phyloP scores from a whole-genome alignment of 495 filamentous ascomycete genomes.

The Bacidia gigantensis region DNA sequence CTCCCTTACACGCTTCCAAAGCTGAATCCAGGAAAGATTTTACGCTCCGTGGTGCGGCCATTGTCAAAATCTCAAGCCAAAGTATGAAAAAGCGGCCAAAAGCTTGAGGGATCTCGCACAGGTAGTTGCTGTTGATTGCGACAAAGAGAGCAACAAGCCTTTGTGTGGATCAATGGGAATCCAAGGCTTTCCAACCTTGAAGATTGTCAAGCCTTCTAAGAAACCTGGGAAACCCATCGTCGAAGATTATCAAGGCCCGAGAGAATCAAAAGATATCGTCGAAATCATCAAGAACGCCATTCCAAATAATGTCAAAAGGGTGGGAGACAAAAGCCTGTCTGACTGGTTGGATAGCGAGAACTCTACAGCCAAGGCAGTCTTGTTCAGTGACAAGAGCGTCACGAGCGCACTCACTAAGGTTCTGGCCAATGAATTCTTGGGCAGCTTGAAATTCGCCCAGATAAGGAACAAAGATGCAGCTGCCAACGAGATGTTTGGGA shows the following conservation, averaged over 20 bases:
- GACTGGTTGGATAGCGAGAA: conserved; percentile 60
- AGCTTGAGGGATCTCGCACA: conserved; percentile 81
- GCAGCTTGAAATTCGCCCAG: conserved; percentile 67
- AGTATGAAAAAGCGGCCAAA: conserved; percentile 87
- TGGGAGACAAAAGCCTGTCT: conserved; percentile 68
- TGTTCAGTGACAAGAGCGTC: conserved; percentile 90
- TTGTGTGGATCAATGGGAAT: conserved; percentile 83
- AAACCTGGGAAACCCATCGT: conserved; percentile 69
- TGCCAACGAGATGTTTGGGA: conserved; percentile 57
- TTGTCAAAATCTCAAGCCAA: conserved; percentile 87
- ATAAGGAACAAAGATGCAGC: conserved; percentile 68
- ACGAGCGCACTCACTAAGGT: conserved; percentile 71
- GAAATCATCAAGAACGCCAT: conserved; percentile 77
- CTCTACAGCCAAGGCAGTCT: conserved; percentile 67
- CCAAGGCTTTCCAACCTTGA: conserved; percentile 90
- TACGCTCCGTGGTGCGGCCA: conserved; percentile 96
- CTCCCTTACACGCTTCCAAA: background rate
- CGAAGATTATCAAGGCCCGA: conserved; percentile 81
- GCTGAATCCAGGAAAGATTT: conserved; percentile 46
- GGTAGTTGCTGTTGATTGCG: conserved; percentile 90
- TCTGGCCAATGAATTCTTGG: conserved; percentile 85
- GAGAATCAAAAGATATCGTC: conserved; percentile 73
- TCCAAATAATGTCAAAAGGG: conserved; percentile 74
- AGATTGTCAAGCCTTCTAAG: conserved; percentile 79
- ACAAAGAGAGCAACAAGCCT: conserved; percentile 83